These are phyloP conservation scores for Coemansia sp. DNA, from an alignment of 192 early-diverging fungal genomes.

Conservation along the genomic window DNA sequence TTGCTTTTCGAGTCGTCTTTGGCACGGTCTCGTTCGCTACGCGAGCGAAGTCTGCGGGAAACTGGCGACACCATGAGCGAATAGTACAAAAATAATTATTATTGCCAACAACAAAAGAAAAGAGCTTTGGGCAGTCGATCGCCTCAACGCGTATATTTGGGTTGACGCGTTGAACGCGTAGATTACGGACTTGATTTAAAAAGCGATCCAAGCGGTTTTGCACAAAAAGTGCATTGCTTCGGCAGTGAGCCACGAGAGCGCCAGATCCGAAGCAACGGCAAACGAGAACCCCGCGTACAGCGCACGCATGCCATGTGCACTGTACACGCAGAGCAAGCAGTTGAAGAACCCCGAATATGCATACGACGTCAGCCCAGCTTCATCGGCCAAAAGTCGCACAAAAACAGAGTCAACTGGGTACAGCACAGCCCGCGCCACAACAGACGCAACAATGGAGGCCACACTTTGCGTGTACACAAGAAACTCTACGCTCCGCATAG, in stretches of 20 bases:
- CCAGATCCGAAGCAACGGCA: conserved; percentile 21
- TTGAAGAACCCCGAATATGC: conserved; percentile 32
- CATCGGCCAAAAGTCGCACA: conserved; percentile 40
- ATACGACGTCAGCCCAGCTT: conserved; percentile 28
- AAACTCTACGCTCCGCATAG: conserved; percentile 7
- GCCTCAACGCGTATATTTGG: not conserved
- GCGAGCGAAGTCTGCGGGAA: conserved; percentile 28
- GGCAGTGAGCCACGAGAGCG: conserved; percentile 22
- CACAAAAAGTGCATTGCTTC: conserved; percentile 35
- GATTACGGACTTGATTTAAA: not conserved
- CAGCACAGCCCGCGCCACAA: conserved; percentile 8
- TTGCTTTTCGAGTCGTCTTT: conserved; percentile 14
- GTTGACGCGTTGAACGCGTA: not conserved
- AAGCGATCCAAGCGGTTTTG: conserved; percentile 17
- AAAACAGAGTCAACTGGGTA: conserved; percentile 32
- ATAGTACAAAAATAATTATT: not conserved
- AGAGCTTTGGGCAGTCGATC: not conserved
- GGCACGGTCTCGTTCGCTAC: conserved; percentile 8
- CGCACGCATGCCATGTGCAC: not conserved
- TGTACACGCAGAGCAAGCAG: conserved; percentile 13
- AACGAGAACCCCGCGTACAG: conserved; percentile 26
- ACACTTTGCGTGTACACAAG: conserved; percentile 22
- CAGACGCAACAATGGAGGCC: conserved; percentile 2
- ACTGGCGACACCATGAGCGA: conserved; percentile 24
- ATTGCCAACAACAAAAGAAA: not conserved